These are phyloP conservation scores for Beauveria caledonica DNA, from an alignment of 2,329 filamentous ascomycete species.

Conservation along the genomic window DNA sequence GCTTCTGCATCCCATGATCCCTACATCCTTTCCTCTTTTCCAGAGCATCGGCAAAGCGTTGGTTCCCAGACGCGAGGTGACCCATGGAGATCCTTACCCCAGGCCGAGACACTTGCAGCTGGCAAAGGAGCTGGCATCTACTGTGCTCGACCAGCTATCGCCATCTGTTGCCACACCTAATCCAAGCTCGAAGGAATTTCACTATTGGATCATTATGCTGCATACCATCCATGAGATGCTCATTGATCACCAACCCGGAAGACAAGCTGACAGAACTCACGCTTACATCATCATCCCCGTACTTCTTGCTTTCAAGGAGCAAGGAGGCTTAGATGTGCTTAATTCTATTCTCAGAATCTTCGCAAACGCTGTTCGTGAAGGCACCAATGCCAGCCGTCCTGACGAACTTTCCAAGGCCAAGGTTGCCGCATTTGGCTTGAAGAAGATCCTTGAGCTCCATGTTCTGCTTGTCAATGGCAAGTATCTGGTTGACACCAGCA, in stretches of 20 bases:
- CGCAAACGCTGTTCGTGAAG: constrained; percentile 23
- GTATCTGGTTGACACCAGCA: constrained; percentile 67
- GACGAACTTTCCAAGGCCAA: constrained; percentile 39
- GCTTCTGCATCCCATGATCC: constrained; percentile 69
- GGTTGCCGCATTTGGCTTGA: constrained; percentile 53
- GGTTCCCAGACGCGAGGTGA: constrained; percentile 57
- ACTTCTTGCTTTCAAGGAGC: constrained; percentile 77
- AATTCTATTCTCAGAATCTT: constrained; percentile 66
- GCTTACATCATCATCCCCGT: constrained; percentile 63
- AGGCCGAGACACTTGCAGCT: constrained; percentile 47
- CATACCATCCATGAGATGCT: constrained; percentile 71
- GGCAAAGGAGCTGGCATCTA: constrained; percentile 60
- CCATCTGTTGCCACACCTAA: constrained; percentile 33
- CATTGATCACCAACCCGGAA: constrained; percentile 53
- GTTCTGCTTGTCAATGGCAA: constrained; percentile 68
- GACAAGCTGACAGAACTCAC: constrained; percentile 39
- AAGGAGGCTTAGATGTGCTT: constrained; percentile 65
- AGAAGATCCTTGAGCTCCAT: constrained; percentile 80
- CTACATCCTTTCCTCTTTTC: constrained; percentile 75
- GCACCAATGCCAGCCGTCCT: constrained; percentile 29
- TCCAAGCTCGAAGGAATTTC: constrained; percentile 56
- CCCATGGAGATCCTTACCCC: constrained; percentile 49
- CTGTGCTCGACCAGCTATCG: constrained; percentile 59
- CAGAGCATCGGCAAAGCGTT: constrained; percentile 78
- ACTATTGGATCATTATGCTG: constrained; percentile 76